A percentile compares a stretch with the other conserved stretches of the same genome.
These are phyloP conservation scores for Eutrema yunnanense DNA, from an alignment of 345 rosid species.

Conservation along the genomic window DNA sequence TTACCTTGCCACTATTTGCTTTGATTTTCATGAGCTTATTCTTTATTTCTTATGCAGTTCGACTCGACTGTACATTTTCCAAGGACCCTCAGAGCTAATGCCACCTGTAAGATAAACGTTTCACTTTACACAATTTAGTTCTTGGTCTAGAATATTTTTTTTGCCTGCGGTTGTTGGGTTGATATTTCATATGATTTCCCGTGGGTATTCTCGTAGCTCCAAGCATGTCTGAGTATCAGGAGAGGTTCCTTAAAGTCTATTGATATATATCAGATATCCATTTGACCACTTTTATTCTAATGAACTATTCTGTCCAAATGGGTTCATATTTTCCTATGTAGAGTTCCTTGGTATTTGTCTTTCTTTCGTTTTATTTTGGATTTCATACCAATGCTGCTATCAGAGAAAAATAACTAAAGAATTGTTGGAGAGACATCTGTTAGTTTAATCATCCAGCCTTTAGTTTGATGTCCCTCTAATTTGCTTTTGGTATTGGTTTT, in stretches of 20 bases:
- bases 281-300: not conserved
- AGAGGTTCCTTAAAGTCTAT: no score
- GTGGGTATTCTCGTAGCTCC: not conserved
- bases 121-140: not conserved
- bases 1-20: not conserved
- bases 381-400: not conserved
- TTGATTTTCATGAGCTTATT: not conserved
- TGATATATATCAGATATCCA: not conserved
- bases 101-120: slow-evolving; percentile 52
- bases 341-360: not conserved
- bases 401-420: not conserved
- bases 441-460: not conserved
- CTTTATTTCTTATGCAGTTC: slow-evolving; percentile 32
- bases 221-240: not conserved
- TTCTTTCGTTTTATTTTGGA: not conserved
- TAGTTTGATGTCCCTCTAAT: not conserved
- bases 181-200: not conserved
- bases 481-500: slow-evolving; percentile 9
- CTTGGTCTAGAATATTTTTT: not conserved
- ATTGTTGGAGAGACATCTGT: not conserved
- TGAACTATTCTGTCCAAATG: not conserved
- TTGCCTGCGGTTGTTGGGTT: not conserved
- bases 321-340: no score
- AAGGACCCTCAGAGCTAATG: slow-evolving; percentile 89
- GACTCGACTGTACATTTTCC: slow-evolving; percentile 78